Evolutionary conservation across 352 stramenopile genomes (phyloP).

Genomic region (Discostella stelligera): DNA sequence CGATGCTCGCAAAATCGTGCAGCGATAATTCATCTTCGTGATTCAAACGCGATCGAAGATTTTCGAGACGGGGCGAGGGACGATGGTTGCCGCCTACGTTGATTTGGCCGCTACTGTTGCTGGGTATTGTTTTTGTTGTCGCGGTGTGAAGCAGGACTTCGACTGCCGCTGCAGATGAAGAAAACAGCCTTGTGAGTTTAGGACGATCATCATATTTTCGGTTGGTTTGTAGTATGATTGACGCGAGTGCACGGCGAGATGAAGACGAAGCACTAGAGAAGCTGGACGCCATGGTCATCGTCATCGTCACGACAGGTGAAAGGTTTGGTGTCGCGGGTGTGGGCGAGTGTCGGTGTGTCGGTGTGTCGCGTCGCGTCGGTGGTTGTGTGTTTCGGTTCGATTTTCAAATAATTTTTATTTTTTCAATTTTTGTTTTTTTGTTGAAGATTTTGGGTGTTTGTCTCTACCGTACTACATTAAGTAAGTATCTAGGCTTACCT

Average conservation of each 20-base stretch:
- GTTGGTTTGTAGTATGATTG: not conserved
- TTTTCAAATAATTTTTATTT: too few species aligned
- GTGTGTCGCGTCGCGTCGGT: too few species aligned
- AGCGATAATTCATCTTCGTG: conserved; percentile 61
- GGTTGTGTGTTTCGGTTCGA: too few species aligned
- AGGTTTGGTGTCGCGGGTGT: too few species aligned
- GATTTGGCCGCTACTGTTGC: not conserved
- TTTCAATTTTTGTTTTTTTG: too few species aligned
- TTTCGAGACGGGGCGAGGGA: not conserved
- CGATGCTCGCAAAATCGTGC: conserved; percentile 76
- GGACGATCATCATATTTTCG: not conserved
- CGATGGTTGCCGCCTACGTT: not conserved
- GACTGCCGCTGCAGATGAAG: not conserved
- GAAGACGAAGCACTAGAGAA: not conserved
- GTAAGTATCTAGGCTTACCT: too few species aligned
- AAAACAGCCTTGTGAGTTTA: not conserved
- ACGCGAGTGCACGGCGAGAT: not conserved
- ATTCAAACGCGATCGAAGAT: conserved; percentile 46
- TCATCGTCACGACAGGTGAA: too few species aligned
- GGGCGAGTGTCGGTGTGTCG: too few species aligned
- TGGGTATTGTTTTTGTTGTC: not conserved
- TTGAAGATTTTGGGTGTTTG: too few species aligned
- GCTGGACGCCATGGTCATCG: conserved; percentile 1
- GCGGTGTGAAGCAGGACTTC: not conserved
- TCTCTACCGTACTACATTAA: too few species aligned